Base-by-base conservation (phyloP, 2,329 filamentous ascomycete genomes). In the Ascochyta lentis region DNA sequence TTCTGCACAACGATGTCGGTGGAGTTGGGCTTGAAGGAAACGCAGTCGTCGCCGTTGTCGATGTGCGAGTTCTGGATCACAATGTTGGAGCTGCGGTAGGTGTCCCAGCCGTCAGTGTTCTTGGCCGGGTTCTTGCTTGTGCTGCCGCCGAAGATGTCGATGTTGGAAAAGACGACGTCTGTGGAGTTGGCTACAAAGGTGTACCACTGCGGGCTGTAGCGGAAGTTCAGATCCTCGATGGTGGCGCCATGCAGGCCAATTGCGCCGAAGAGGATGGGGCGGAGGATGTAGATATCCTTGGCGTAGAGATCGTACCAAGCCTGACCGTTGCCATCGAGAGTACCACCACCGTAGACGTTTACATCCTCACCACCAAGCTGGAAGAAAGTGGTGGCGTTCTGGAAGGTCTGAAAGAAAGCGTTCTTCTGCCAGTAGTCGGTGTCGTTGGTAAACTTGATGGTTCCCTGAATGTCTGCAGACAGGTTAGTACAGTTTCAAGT, bases 21-120 rank as follows among this genome's bases (percentile, higher is more conserved):
- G 64, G 83, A 86, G 71, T 90, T 91, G 16, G 88, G 88, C 74
- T 91, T 91, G 81, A 91, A 90, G 0, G 86, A 87, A 12, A 91
- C 86, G 57, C 89, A 91, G 69, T 91, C 86, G 68, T 90, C 87
- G 33, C 84, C 85, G 63, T 89, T 89, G 70, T 84, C 79, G 60
- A 87, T 83, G 24, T 83, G 73, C 0, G 84, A 89, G 68, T 90
- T 84, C 65, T 90, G 87, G 33, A 90, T 89, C 0, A 87, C 83
- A 33, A 90, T 80, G 45, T 84, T 82, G 23, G 80, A 76, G 12
- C 83, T 85, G 7, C 86, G 83, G 67, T 89, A 87, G 1, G 83
- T 87, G 60, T 88, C 84, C 83, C 84, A 82, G 13, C 66, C 86
- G 66, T 89, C 86, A 0, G 86, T 89, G 71, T 90, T 90, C 72